phyloP scores from a whole-genome alignment of 352 stramenopile species.

The Aphanomyces euteiches region DNA sequence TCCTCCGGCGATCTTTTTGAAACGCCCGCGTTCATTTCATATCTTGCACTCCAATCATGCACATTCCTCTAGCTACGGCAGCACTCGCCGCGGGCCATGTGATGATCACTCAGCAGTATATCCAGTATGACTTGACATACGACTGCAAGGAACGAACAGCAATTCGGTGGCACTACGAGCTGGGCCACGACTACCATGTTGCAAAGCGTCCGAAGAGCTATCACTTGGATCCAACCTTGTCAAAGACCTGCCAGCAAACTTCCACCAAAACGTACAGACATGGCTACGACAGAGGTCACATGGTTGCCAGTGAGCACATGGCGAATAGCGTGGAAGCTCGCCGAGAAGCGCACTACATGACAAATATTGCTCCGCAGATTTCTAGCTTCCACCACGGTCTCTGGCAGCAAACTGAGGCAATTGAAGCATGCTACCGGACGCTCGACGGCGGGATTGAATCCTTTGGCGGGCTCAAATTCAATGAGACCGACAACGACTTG shows the following conservation, averaged over 20 bases:
- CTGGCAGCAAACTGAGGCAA: not conserved
- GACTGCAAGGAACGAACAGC: not conserved
- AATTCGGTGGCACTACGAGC: constrained; percentile 1
- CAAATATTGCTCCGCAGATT: constrained; percentile 21
- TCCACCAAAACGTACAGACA: not conserved
- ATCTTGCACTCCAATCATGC: too few species aligned
- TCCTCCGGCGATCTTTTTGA: too few species aligned
- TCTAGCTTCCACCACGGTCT: constrained; percentile 16
- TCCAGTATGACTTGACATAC: constrained; percentile 16
- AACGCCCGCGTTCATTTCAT: too few species aligned
- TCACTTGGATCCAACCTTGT: constrained; percentile 10
- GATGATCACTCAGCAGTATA: not conserved
- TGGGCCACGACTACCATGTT: constrained; percentile 3
- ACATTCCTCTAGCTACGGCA: too few species aligned
- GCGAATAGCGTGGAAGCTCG: not conserved
- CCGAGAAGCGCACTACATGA: constrained; percentile 25
- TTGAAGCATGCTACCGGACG: constrained; percentile 15
- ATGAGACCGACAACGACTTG: not conserved
- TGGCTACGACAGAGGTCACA: constrained; percentile 21
- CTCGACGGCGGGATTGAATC: not conserved
- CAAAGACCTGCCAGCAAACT: constrained; percentile 13
- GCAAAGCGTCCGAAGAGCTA: not conserved
- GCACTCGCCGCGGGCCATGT: too few species aligned
- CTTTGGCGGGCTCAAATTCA: constrained; percentile 23
- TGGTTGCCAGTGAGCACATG: constrained; percentile 22